Evolutionary conservation across 2,329 filamentous ascomycete species (phyloP), one percentile per base, ranked within the genome.

Genomic region (Fusarium pilosicola): DNA sequence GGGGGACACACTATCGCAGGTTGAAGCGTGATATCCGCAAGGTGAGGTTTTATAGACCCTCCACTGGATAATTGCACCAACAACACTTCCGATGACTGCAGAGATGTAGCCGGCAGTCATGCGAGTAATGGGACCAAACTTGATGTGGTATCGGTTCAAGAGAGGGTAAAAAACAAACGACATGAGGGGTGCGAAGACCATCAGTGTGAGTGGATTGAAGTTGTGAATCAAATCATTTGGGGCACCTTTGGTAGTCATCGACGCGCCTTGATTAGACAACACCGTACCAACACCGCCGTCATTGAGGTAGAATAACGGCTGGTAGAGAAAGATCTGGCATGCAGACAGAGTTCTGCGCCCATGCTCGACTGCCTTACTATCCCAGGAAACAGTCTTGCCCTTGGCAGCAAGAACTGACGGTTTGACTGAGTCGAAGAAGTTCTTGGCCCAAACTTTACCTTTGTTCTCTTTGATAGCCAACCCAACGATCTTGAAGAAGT

Each of bases 181-280:
- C 42, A 80, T 73, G 44, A 80, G 48, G 7, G 78, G 78, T 0
- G 78, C 78, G n/a, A 79, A 52, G 9, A 92, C 80, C 68, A 92
- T 86, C 67, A 91, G 88, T 32, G 86, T 84, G 42, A 92, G 80
- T 0, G 89, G 86, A 75, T 91, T 89, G 67, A 92, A 84, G 78
- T 90, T 88, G 61, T 84, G 81, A 32, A 92, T 81, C 14, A 92
- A 81, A 77, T 93, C 91, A 77, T 92, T 92, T 13, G 87, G 87
- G 1, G 86, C 85, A 17, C 87, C 86, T 60, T 86, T 79, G n/a
- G 81, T 81, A 13, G 81, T 84, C 81, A 87, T 54, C 5, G 51
- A n/a, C 5, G 51, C 51, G 20, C 51, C 51, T 18, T 54, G 51
- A 3, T 54, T 54, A 17, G 51, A 54, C 2, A 54, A 22, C 13